phyloP scores from a whole-genome alignment of 352 stramenopile genomes.

The Pythium dissotocum region DNA sequence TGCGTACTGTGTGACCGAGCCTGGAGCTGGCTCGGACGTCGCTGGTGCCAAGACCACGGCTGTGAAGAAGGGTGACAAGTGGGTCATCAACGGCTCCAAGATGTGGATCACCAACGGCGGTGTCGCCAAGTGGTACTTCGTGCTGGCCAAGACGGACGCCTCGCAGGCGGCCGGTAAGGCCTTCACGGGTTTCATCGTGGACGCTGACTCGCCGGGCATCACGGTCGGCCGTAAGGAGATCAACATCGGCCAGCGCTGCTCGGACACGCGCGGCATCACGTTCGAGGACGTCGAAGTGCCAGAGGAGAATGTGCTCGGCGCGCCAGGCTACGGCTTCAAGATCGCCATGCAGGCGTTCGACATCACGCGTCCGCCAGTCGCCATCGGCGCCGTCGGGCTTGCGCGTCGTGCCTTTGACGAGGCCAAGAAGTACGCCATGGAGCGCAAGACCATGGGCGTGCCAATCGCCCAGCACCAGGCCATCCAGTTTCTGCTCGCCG shows the following conservation, averaged over 20 bases:
- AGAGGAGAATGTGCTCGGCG: conserved; percentile 84
- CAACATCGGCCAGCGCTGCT: conserved; percentile 91
- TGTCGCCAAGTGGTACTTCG: conserved; percentile 91
- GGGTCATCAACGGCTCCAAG: conserved; percentile 92
- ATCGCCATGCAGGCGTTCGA: conserved; percentile 93
- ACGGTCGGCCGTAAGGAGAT: conserved; percentile 89
- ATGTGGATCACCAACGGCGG: conserved; percentile 94
- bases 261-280: conserved; percentile 88
- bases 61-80: conserved; percentile 93
- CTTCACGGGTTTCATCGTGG: conserved; percentile 92
- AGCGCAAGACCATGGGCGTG: conserved; percentile 88
- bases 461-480: conserved; percentile 87
- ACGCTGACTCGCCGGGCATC: conserved; percentile 85
- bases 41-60: conserved; percentile 89
- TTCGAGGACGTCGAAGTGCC: conserved; percentile 91
- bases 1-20: conserved; percentile 91
- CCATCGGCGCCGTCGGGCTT: conserved; percentile 84
- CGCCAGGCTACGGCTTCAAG: conserved; percentile 90
- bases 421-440: conserved; percentile 81
- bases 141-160: conserved; percentile 89
- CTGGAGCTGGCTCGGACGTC: conserved; percentile 88
- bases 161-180: conserved; percentile 65
- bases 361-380: conserved; percentile 87
- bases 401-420: conserved; percentile 89
- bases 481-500: conserved; percentile 89